phyloP scores from a whole-genome alignment of 2,329 filamentous ascomycete species.

The Neonectria neomacrospora region DNA sequence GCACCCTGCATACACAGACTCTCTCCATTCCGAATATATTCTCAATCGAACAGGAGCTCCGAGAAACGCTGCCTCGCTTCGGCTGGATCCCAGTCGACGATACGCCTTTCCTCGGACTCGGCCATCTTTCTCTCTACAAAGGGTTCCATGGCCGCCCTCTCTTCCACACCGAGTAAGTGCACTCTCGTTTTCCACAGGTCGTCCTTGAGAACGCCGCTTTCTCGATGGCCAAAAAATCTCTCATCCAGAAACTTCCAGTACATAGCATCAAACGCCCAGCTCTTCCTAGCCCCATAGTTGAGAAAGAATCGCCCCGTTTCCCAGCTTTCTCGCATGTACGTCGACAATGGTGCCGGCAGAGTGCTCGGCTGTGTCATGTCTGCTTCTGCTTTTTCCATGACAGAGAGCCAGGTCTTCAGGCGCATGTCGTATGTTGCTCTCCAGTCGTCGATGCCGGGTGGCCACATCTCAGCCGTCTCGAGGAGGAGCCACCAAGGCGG shows the following conservation, averaged over 20 bases:
- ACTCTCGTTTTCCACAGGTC: slow-evolving; percentile 46
- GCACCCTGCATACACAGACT: no score
- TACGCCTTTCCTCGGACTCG: slow-evolving; percentile 39
- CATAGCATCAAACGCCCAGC: slow-evolving; percentile 51
- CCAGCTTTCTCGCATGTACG: slow-evolving; percentile 53
- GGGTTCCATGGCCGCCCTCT: slow-evolving; percentile 45
- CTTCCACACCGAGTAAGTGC: slow-evolving; percentile 33
- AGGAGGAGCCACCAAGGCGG: slow-evolving; percentile 55
- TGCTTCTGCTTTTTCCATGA: slow-evolving; percentile 43
- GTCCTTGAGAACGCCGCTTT: slow-evolving; percentile 16
- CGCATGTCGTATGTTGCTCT: slow-evolving; percentile 45
- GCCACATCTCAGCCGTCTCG: slow-evolving; percentile 48
- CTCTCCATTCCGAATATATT: background rate
- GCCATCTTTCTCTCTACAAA: slow-evolving; percentile 48
- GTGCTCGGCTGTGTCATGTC: background rate
- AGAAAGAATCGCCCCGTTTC: slow-evolving; percentile 48
- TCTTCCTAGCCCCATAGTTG: slow-evolving; percentile 51
- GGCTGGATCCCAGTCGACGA: slow-evolving; percentile 44
- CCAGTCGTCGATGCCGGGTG: slow-evolving; percentile 45
- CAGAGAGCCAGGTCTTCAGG: slow-evolving; percentile 48
- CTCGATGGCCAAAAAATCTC: slow-evolving; percentile 44
- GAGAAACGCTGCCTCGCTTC: slow-evolving; percentile 33
- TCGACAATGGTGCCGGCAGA: slow-evolving; percentile 39
- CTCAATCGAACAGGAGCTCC: slow-evolving; percentile 34
- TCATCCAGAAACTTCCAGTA: slow-evolving; percentile 53